Evolutionary conservation across 2,329 filamentous ascomycete species (phyloP).

Genomic region (Xylaria sp.): DNA sequence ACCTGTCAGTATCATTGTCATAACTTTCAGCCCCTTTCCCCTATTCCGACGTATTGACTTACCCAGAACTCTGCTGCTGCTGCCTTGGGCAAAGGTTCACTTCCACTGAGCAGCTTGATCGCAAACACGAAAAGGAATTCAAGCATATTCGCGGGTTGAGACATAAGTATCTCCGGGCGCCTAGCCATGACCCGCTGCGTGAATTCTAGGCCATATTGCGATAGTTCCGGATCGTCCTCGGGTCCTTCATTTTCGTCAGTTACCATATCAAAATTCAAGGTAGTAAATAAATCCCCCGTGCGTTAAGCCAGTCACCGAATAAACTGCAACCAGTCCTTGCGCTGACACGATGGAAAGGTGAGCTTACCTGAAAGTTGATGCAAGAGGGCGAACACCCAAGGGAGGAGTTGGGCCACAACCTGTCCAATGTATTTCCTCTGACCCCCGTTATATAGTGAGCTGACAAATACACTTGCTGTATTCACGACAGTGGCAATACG

Average conservation of each 20-base stretch:
- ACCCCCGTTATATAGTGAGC: slow-evolving; percentile 54
- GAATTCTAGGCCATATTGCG: slow-evolving; percentile 75
- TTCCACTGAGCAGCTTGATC: slow-evolving; percentile 68
- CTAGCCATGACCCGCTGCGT: slow-evolving; percentile 64
- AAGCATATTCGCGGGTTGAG: slow-evolving; percentile 58
- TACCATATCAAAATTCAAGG: neutral
- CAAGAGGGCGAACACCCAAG: slow-evolving; percentile 66
- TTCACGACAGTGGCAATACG: slow-evolving; percentile 71
- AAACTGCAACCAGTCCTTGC: neutral
- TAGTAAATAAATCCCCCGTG: neutral
- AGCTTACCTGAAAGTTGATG: slow-evolving; percentile 59
- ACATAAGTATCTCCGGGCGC: slow-evolving; percentile 63
- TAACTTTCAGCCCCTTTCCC: neutral
- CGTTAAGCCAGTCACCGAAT: neutral
- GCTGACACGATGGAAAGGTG: neutral
- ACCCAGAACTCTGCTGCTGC: slow-evolving; percentile 78
- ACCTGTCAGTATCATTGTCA: slow-evolving; percentile 9
- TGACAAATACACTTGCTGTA: slow-evolving; percentile 71
- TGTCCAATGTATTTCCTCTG: slow-evolving; percentile 46
- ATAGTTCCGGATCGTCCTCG: slow-evolving; percentile 69
- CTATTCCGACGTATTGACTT: slow-evolving; percentile 30
- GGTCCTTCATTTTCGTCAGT: slow-evolving; percentile 46
- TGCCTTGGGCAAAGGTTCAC: slow-evolving; percentile 75
- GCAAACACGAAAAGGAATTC: slow-evolving; percentile 73
- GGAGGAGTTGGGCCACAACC: slow-evolving; percentile 56